A percentile compares a stretch with the other conserved stretches of the same genome.
Evolutionary conservation across 805 yeast species (phyloP).

Genomic region (Spathaspora girioi): DNA sequence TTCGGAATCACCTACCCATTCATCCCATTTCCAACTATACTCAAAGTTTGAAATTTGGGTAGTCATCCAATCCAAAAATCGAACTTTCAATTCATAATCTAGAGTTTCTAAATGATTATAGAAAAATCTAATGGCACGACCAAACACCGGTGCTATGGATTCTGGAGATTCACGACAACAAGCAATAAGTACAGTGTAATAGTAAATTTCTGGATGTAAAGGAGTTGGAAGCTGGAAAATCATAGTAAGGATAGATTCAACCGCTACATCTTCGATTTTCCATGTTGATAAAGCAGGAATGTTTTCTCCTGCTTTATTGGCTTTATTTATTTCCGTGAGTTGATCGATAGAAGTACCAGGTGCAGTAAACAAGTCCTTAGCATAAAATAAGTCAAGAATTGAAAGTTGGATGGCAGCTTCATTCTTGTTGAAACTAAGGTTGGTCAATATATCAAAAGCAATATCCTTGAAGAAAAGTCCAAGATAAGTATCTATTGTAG

Average conservation of each 20-base stretch:
- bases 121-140: slow-evolving; percentile 83
- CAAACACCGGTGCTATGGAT: slow-evolving; percentile 90
- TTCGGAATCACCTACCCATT: slow-evolving; percentile 71
- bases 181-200: slow-evolving; percentile 78
- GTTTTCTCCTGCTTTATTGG: slow-evolving; percentile 40
- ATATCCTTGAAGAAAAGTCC: slow-evolving; percentile 70
- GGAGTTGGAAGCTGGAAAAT: slow-evolving; percentile 71
- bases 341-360: slow-evolving; percentile 78
- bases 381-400: slow-evolving; percentile 69
- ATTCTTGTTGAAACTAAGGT: slow-evolving; percentile 83
- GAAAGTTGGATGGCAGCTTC: slow-evolving; percentile 83
- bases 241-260: slow-evolving; percentile 76
- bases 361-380: slow-evolving; percentile 45
- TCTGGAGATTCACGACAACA: slow-evolving; percentile 72
- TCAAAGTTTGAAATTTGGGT: slow-evolving; percentile 91
- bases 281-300: slow-evolving; percentile 59
- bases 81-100: slow-evolving; percentile 71
- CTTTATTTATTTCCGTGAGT: slow-evolving; percentile 41
- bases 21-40: slow-evolving; percentile 97
- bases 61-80: slow-evolving; percentile 87
- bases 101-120: slow-evolving; percentile 62
- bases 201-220: slow-evolving; percentile 69
- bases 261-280: slow-evolving; percentile 87
- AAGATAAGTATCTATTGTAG: slow-evolving; percentile 31
- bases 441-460: slow-evolving; percentile 67